These are phyloP conservation scores for Metschnikowia peoriensis DNA, from an alignment of 805 yeast genomes.

Conservation along the genomic window DNA sequence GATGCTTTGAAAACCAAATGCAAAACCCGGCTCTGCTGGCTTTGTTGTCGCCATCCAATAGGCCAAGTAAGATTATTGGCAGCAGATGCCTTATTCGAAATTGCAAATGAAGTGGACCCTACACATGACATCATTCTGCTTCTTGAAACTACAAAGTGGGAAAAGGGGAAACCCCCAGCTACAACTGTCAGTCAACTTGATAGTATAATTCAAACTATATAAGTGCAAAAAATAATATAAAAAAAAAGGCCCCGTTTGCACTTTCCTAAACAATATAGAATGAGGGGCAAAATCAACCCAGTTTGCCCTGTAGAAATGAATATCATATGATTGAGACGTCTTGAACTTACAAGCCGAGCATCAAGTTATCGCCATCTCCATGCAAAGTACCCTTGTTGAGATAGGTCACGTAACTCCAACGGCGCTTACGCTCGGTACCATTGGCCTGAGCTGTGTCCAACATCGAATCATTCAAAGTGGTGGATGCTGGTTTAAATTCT, in stretches of 20 bases:
- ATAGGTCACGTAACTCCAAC: slow-evolving; percentile 21
- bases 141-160: slow-evolving; percentile 1
- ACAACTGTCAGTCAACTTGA: slow-evolving; percentile 1
- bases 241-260: background rate
- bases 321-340: background rate
- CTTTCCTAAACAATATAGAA: background rate
- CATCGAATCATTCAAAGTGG: slow-evolving; percentile 11
- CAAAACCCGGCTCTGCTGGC: slow-evolving; percentile 22
- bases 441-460: slow-evolving; percentile 2
- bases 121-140: background rate
- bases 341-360: slow-evolving; percentile 17
- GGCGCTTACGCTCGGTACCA: slow-evolving; percentile 12
- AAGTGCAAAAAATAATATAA: background rate
- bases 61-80: slow-evolving; percentile 35
- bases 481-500: background rate
- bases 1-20: slow-evolving; percentile 13
- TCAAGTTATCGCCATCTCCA: slow-evolving; percentile 20
- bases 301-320: background rate
- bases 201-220: slow-evolving; percentile 1
- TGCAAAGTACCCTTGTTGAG: slow-evolving; percentile 20
- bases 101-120: slow-evolving; percentile 24
- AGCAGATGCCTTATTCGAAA: slow-evolving; percentile 43
- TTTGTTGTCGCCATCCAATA: slow-evolving; percentile 30
- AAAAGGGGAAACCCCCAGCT: background rate
- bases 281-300: background rate